phyloP scores from a whole-genome alignment of 306 rosid genomes.

The Erythrophleum fordii region DNA sequence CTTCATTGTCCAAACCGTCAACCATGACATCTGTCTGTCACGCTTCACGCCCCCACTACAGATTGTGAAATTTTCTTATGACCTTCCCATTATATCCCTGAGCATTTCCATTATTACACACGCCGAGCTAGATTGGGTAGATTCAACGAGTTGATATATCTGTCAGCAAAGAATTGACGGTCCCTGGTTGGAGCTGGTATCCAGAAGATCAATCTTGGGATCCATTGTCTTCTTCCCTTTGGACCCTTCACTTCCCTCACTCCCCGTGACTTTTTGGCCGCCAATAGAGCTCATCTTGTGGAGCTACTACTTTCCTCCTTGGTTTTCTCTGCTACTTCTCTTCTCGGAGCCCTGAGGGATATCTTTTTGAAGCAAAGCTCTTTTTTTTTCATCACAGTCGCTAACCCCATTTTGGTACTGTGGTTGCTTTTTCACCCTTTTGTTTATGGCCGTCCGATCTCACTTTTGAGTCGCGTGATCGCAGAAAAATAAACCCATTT shows the following conservation, averaged over 20 bases:
- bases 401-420: slow-evolving; percentile 31
- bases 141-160: slow-evolving; percentile 11
- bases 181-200: slow-evolving; percentile 48
- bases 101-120: slow-evolving; percentile 30
- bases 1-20: not conserved
- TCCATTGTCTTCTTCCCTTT: slow-evolving; percentile 32
- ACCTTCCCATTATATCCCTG: slow-evolving; percentile 44
- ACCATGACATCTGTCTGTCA: slow-evolving; percentile 10
- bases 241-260: slow-evolving; percentile 13
- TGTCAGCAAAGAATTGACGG: slow-evolving; percentile 22
- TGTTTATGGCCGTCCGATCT: slow-evolving; percentile 34
- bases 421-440: slow-evolving; percentile 36
- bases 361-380: slow-evolving; percentile 32
- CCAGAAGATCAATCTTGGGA: slow-evolving; percentile 52
- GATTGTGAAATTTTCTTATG: not conserved
- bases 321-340: slow-evolving; percentile 39
- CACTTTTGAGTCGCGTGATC: slow-evolving; percentile 40
- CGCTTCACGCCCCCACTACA: slow-evolving; percentile 22
- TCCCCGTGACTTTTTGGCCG: slow-evolving; percentile 32
- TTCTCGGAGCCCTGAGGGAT: slow-evolving; percentile 38
- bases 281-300: slow-evolving; percentile 53
- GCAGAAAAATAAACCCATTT: slow-evolving; percentile 27
- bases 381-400: slow-evolving; percentile 26
- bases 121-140: not conserved
- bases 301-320: slow-evolving; percentile 34